Evolutionary conservation across 1,284 basidiomycete species (phyloP).

Genomic region (Moesziomyces globuligerus): DNA sequence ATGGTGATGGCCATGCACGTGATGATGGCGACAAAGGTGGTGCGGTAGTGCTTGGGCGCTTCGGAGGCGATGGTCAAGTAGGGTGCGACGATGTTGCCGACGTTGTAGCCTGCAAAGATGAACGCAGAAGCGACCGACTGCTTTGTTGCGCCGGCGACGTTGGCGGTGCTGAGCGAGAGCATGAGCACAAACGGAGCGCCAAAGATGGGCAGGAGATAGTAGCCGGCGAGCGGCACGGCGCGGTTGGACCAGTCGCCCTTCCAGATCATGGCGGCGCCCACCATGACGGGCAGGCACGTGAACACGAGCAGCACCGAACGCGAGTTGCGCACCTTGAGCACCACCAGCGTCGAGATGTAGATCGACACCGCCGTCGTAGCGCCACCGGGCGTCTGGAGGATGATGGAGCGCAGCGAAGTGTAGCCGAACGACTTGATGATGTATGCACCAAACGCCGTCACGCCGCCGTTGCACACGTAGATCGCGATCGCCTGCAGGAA

Average conservation of each 20-base stretch:
- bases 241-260: conserved; percentile 68
- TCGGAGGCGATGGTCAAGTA: conserved; percentile 65
- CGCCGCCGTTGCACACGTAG: conserved; percentile 68
- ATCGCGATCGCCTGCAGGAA: conserved; percentile 68
- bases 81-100: conserved; percentile 55
- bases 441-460: conserved; percentile 70
- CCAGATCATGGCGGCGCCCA: conserved; percentile 70
- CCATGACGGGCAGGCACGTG: conserved; percentile 70
- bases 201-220: conserved; percentile 69
- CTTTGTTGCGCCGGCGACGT: conserved; percentile 71
- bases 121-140: conserved; percentile 68
- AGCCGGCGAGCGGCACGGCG: conserved; percentile 70
- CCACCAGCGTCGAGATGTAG: conserved; percentile 69
- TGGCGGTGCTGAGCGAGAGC: conserved; percentile 69
- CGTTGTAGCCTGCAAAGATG: conserved; percentile 69
- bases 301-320: conserved; percentile 69
- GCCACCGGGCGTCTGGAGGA: conserved; percentile 68
- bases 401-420: conserved; percentile 69
- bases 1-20: conserved; percentile 59
- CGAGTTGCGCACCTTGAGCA: conserved; percentile 67
- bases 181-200: conserved; percentile 71
- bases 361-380: conserved; percentile 69
- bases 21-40: conserved; percentile 70
- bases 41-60: conserved; percentile 68
- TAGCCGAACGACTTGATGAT: conserved; percentile 70